Evolutionary conservation across 164 flowering plant species (phyloP), one percentile per base, ranked within the genome.

Genomic region (Cinnamomum chago): DNA sequence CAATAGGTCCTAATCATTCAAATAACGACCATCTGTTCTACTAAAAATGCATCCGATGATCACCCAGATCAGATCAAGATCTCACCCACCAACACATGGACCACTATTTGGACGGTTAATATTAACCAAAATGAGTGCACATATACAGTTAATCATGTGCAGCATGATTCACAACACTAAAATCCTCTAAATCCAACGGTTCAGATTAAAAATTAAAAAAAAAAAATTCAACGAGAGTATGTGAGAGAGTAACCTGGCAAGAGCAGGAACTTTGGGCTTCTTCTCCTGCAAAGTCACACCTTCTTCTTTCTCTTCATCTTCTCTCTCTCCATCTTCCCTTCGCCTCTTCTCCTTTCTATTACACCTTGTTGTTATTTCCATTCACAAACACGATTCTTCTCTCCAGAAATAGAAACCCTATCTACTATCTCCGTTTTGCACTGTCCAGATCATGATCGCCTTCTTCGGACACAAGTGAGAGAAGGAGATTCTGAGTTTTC

Each of bases 181-280:
- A 55, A 13, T 55, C 60, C n/a, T 55, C 60, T 20, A 55, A 55
- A 55, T 14, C 60, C 60, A 55, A 55, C 17, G 20, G n/a, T 55
- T 55, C 20, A 55, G 20, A 15, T 55, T 55, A 3, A 55, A 55
- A 13, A 52, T 14, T 14, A 1, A 27, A 12, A 51, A 17, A 52
- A 17, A 52, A 52, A 13, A 13, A 52, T 1, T 5, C 17, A 55
- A 17, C 6, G 5, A 5, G n/a, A 13, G 20, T 15, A 20, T 15
- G 1, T 4, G 22, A 62, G 2, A 25, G n/a, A 0, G 22, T 64
- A 70, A 87, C 90, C 90, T 85, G 62, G 88, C 87, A 68, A 87
- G 79, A 78, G 81, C 88, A 0, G 88, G 89, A 73, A 86, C 23
- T 24, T 76, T 88, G 10, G 79, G 80, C 81, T 79, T 88, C 81